These are phyloP conservation scores for Aspergillus sp. DNA, from an alignment of 2,329 filamentous ascomycete genomes.

Conservation along the genomic window DNA sequence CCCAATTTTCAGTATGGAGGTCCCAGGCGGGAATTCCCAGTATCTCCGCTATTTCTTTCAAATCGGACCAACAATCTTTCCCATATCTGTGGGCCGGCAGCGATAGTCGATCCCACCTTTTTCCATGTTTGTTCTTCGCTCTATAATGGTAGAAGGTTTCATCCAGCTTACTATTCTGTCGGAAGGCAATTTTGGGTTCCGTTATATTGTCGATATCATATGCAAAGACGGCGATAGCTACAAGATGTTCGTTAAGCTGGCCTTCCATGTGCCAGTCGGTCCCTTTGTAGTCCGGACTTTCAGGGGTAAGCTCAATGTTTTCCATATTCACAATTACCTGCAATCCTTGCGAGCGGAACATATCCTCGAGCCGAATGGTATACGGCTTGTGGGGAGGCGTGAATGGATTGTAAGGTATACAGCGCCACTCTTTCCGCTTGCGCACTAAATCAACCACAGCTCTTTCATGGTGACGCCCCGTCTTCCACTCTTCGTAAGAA, in stretches of 20 bases:
- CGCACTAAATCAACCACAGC: not conserved
- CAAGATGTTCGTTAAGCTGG: constrained; percentile 1
- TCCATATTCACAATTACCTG: not conserved
- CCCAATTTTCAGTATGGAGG: no score
- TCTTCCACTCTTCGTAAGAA: constrained; percentile 1
- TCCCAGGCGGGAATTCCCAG: no score
- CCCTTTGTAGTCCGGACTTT: not conserved
- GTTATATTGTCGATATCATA: not conserved
- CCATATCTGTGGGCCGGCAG: no score
- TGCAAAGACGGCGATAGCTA: not conserved
- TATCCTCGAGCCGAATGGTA: not conserved
- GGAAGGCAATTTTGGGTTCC: not conserved
- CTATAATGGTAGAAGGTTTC: not conserved
- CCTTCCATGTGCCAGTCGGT: not conserved
- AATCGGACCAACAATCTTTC: no score
- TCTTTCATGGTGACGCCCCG: not conserved
- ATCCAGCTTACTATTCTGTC: not conserved
- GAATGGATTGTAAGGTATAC: not conserved
- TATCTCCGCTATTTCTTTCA: no score
- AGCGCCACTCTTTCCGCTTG: not conserved
- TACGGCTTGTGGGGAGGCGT: not conserved
- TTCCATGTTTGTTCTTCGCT: no score
- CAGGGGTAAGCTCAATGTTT: not conserved
- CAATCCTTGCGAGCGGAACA: not conserved
- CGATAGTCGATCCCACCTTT: no score